A percentile compares a stretch with the other conserved stretches of the same genome.
These are phyloP conservation scores for Cynara cardunculus DNA, from an alignment of 129 eudicot genomes.

Conservation along the genomic window DNA sequence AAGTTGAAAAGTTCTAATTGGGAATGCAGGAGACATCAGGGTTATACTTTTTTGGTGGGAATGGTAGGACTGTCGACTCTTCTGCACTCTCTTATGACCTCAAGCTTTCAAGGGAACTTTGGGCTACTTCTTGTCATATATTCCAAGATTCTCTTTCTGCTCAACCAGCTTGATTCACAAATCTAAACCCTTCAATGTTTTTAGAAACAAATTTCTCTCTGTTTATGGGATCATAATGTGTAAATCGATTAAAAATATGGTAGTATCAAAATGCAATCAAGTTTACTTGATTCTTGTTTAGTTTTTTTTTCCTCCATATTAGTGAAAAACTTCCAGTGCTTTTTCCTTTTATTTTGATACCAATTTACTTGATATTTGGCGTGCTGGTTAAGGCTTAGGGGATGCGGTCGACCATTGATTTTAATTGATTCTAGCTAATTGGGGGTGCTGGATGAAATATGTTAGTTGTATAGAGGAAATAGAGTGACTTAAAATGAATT, in stretches of 20 bases:
- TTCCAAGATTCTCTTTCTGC: slow-evolving; percentile 37
- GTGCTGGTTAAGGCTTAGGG: too few species aligned
- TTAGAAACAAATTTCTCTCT: not conserved
- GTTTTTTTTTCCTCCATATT: too few species aligned
- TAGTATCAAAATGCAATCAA: too few species aligned
- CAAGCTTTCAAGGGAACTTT: slow-evolving; percentile 61
- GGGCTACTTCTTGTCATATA: slow-evolving; percentile 55
- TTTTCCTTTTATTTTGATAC: too few species aligned
- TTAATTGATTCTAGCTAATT: too few species aligned
- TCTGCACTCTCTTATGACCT: slow-evolving; percentile 57
- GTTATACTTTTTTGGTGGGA: slow-evolving; percentile 81
- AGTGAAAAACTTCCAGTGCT: too few species aligned
- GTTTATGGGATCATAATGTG: not conserved
- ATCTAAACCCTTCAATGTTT: not conserved
- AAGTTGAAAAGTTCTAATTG: not conserved
- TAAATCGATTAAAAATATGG: not conserved
- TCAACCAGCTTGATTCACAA: not conserved
- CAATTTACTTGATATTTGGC: too few species aligned
- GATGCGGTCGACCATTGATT: too few species aligned
- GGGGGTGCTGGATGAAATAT: too few species aligned
- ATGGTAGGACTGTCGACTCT: slow-evolving; percentile 61
- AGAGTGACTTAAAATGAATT: too few species aligned
- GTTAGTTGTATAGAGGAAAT: too few species aligned
- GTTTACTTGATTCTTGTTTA: too few species aligned
- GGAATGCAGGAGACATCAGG: slow-evolving; percentile 72